These are phyloP conservation scores for Podospora fimiseda DNA, from an alignment of 495 filamentous ascomycete species.

Conservation along the genomic window DNA sequence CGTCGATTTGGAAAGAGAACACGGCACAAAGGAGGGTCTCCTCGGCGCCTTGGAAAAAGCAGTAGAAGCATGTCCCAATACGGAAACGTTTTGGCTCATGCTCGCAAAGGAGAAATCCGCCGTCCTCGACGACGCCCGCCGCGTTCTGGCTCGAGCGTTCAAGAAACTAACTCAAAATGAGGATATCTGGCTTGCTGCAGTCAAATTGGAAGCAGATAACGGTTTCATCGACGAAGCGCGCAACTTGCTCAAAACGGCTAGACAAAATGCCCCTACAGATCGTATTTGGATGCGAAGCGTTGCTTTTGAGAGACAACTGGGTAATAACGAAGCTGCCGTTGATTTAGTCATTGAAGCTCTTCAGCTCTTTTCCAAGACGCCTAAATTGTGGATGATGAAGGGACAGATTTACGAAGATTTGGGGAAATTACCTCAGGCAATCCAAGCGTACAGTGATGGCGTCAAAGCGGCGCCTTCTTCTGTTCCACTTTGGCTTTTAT, in stretches of 20 bases:
- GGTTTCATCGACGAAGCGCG: conserved; percentile 72
- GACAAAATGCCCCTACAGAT: conserved; percentile 83
- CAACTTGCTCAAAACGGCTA: conserved; percentile 69
- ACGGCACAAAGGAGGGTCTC: conserved; percentile 77
- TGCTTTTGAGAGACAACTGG: conserved; percentile 80
- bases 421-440: conserved; percentile 70
- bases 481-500: conserved; percentile 82
- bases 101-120: conserved; percentile 87
- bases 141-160: conserved; percentile 80
- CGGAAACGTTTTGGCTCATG: conserved; percentile 91
- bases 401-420: conserved; percentile 90
- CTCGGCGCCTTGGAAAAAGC: conserved; percentile 86
- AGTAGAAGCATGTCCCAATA: conserved; percentile 83
- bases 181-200: conserved; percentile 92
- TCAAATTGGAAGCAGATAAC: conserved; percentile 90
- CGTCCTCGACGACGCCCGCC: conserved; percentile 75
- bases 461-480: conserved; percentile 79
- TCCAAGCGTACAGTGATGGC: conserved; percentile 85
- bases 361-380: conserved; percentile 74
- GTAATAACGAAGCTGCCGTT: conserved; percentile 70
- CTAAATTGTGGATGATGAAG: conserved; percentile 98
- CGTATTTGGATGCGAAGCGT: conserved; percentile 95
- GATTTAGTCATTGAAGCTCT: conserved; percentile 83
- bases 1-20: conserved; percentile 83
- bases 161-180: conserved; percentile 93